Evolutionary conservation across 305 asterid genomes (phyloP), one percentile per base, ranked within the genome.

Genomic region (Fraxinus platypoda): DNA sequence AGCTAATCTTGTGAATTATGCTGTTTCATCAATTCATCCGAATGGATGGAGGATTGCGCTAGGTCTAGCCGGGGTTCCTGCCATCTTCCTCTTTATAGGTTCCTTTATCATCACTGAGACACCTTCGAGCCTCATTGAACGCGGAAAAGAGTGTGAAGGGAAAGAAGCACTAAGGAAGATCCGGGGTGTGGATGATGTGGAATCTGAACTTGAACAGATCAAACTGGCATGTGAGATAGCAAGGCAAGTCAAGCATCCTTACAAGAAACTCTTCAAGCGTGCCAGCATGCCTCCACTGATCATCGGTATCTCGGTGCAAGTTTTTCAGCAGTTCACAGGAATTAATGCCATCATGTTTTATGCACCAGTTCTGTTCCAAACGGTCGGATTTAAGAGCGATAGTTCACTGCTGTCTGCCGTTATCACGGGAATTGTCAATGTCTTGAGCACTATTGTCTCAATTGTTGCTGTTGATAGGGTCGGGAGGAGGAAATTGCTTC

Each of bases 11-110:
- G 87, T 93, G 0, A 93, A 93, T 85, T 91, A 78, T 33, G 88
- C 52, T 1, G 88, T 90, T 0, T 81, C 92, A 1, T 81, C 2
- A 4, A 2, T 86, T 0, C 95, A 89, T 31, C 92, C 93, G 0
- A 0, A 83, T 33, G 95, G 97, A 0, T 93, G 97, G 97, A 82
- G 97, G 31, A 5, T 85, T 4, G 90, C 97, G 0, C 83, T 93
- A 2, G 95, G 92, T 0, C 84, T 89, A 0, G 94, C 97, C 0
- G 90, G 83, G 0, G 1, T 88, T 0, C 97, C 95, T 2, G 91
- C 87, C 0, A 0, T 38, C 2, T 3, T 92, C 17, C 89, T 92
- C 5, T 81, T 87, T 30, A 0, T 86, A 0, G 97, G 97, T 2
- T 88, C 93, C 3, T n/a, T 83, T 0, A 43, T 93, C 75, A 93